These are phyloP conservation scores for Phellopilus nigrolimitatus DNA, from an alignment of 1,284 basidiomycete genomes.

Conservation along the genomic window DNA sequence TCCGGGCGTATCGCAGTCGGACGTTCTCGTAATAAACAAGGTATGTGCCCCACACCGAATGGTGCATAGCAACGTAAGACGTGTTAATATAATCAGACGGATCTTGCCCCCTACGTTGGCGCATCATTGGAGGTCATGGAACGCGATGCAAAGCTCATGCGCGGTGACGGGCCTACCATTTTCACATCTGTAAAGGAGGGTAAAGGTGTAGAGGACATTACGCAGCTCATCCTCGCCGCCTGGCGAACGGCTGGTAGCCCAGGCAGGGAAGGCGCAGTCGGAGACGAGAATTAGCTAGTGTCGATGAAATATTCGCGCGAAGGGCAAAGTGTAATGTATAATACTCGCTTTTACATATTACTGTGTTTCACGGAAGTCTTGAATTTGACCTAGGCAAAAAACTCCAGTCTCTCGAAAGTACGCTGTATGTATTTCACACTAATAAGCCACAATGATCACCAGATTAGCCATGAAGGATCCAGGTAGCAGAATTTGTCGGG, in stretches of 20 bases:
- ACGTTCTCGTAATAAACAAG: conserved; percentile 95
- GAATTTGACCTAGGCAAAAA: too few relatives aligned
- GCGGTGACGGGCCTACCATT: conserved; percentile 90
- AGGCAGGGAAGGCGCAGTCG: conserved; percentile 51
- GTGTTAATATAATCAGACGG: conserved; percentile 52
- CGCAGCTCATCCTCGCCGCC: conserved; percentile 79
- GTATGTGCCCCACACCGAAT: conserved; percentile 33
- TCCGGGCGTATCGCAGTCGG: conserved; percentile 93
- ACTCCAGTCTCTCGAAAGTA: too few relatives aligned
- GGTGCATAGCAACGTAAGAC: neutral
- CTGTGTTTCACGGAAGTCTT: too few relatives aligned
- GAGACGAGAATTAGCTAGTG: conserved; percentile 22
- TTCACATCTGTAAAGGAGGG: conserved; percentile 85
- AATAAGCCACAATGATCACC: too few relatives aligned
- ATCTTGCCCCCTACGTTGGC: conserved; percentile 89
- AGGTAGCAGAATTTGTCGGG: too few relatives aligned
- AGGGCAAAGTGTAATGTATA: too few relatives aligned
- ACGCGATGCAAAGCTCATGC: conserved; percentile 88
- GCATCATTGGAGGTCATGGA: conserved; percentile 95
- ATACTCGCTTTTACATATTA: too few relatives aligned
- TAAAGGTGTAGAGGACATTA: conserved; percentile 80
- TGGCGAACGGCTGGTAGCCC: conserved; percentile 79
- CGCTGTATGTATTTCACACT: too few relatives aligned
- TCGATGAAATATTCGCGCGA: too few relatives aligned
- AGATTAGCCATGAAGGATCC: too few relatives aligned